Evolutionary conservation across 2,329 filamentous ascomycete genomes (phyloP), one percentile per base, ranked within the genome.

Genomic region (Botrytis tulipae): DNA sequence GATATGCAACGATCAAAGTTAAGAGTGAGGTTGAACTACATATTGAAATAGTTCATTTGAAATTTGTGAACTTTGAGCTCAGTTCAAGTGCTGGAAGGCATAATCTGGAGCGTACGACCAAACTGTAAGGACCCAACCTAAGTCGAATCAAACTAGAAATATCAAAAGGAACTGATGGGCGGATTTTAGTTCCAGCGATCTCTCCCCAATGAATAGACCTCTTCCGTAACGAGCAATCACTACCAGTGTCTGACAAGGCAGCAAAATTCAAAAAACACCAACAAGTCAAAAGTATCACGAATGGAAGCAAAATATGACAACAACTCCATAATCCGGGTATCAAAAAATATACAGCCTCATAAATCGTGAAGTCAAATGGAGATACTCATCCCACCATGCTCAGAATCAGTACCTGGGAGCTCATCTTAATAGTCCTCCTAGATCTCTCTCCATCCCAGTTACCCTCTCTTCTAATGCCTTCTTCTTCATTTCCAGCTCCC

Each of bases 371-470:
- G 29, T 54, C 48, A 32, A 68, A 57, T 57, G 48, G n/a, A 57
- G 48, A 42, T 57, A 44, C 35, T 69, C 48, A 69, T 69, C 48
- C 66, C 48, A 5, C 18, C 48, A 32, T 32, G n/a, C 48, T 42
- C 35, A 57, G 20, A 18, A 9, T 16, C 35, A 68, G 10, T 32
- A 42, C 20, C 18, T 32, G 40, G 37, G 61, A 59, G 71, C 69
- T 80, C 76, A 81, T 60, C 80, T 75, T 63, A 81, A 65, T 57
- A 91, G 79, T 0, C 89, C 89, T 32, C 89, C 89, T n/a, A 92
- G 84, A 80, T 92, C 90, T 78, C 86, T 87, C 75, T 91, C 90
- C 87, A 92, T 91, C 2, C 88, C 89, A 63, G 84, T 87, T n/a
- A 92, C 89, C 48, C 90, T 85, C 35, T 88, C 87, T 79, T 92